These are phyloP conservation scores for Dryadomyces quercus-mongolicae DNA, from an alignment of 2,329 filamentous ascomycete genomes.

Conservation along the genomic window DNA sequence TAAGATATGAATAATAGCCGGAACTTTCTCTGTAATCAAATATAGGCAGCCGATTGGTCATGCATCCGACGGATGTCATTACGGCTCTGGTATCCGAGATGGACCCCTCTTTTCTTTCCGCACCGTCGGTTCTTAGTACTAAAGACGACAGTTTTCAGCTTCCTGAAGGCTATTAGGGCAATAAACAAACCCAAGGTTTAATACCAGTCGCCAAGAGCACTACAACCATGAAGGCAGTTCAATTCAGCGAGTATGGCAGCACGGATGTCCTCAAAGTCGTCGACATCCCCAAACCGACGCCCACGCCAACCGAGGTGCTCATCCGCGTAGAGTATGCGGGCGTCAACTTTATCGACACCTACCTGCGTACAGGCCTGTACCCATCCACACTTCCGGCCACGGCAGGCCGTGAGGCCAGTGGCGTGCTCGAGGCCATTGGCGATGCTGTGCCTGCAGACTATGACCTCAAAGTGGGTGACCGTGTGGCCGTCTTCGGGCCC, in stretches of 20 bases:
- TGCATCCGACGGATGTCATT: too few species aligned
- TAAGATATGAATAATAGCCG: too few species aligned
- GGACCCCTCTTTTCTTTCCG: too few species aligned
- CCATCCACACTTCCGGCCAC: conserved; percentile 7
- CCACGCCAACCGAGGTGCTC: conserved; percentile 55
- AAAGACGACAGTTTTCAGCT: too few species aligned
- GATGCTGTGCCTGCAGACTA: conserved; percentile 7
- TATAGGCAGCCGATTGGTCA: too few species aligned
- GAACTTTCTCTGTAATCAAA: too few species aligned
- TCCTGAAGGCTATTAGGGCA: too few species aligned
- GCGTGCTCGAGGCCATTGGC: conserved; percentile 10
- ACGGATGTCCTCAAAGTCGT: conserved; percentile 59
- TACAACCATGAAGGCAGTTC: conserved; percentile 52
- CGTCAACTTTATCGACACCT: conserved; percentile 80
- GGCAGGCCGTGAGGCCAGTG: conserved; percentile 11
- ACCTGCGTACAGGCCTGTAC: conserved; percentile 16
- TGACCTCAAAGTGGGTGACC: conserved; percentile 32
- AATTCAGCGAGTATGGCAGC: conserved; percentile 59
- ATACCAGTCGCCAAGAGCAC: too few species aligned
- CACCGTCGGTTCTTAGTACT: too few species aligned
- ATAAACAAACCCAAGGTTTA: too few species aligned
- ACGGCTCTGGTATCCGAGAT: too few species aligned
- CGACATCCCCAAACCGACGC: conserved; percentile 54
- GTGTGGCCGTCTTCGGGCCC: conserved; percentile 49
- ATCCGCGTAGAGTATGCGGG: conserved; percentile 70